Evolutionary conservation across 805 yeast species (phyloP), one percentile per base, ranked within the genome.

Genomic region (Komagataella pastoris): DNA sequence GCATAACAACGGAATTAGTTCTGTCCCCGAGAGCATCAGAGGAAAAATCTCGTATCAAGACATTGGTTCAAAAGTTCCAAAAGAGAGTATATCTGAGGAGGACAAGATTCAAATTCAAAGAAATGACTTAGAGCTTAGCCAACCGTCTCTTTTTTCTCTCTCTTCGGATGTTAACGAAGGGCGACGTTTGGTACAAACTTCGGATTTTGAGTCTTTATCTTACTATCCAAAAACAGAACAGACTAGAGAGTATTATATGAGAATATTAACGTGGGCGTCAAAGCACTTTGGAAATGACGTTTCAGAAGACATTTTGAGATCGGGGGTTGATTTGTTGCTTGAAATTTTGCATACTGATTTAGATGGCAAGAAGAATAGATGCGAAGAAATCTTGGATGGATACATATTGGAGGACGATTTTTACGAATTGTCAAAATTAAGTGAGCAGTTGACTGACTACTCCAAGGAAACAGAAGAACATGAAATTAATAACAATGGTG

Each of bases 11-110:
- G 79, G 73, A 50, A 78, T 77, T 3, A 80, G 75, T 21, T 80
- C 84, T 2, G 79, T 75, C 48, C 96, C 97, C 0, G 79, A 79
- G 53, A 80, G 95, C 0, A 68, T 89, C 61, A 76, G 71, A 7
- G 95, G 95, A 3, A 78, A 74, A 54, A 72, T 90, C n/a, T 66
- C 80, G 3, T 68, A 77, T 51, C 70, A 73, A 44, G 95, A 88
- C 49, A 78, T 89, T 84, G 97, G 95, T 0, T 58, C 77, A 2
- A 59, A 75, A 47, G 69, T 65, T 49, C 52, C 53, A 58, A 46
- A 45, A 52, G 24, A 21, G 59, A 58, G 47, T 30, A 30, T 30
- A 2, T 14, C 40, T 30, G 40, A 30, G 6, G 8, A 14, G 40
- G 40, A 30, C 7, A 10, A 10, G 12, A 4, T 4, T 10, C 14